Evolutionary conservation across 1,284 basidiomycete genomes (phyloP).

Genomic region (Thelephora terrestris): DNA sequence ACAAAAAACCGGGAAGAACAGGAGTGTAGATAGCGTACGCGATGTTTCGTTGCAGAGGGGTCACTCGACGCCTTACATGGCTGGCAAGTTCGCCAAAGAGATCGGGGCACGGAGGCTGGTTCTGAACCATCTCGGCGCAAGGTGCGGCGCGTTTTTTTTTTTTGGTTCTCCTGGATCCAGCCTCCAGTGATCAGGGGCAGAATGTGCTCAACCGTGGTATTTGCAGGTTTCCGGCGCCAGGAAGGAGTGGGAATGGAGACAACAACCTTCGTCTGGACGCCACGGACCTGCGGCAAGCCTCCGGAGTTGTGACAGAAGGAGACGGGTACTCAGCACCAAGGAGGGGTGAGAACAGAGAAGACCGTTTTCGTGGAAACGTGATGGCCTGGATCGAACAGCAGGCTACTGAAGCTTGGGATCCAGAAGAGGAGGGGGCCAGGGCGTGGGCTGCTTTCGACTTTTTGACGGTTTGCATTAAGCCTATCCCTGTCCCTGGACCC

Average conservation of each 20-base stretch:
- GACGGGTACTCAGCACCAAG: conserved; percentile 29
- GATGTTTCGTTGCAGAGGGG: conserved; percentile 55
- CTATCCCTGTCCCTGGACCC: conserved; percentile 9
- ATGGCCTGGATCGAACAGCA: conserved; percentile 59
- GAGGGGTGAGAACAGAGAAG: conserved; percentile 23
- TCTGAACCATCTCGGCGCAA: conserved; percentile 76
- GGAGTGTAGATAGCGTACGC: conserved; percentile 38
- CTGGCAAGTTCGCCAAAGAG: conserved; percentile 65
- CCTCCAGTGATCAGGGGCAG: conserved; percentile 15
- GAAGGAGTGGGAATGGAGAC: no score
- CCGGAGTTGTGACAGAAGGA: no score
- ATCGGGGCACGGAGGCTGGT: conserved; percentile 60
- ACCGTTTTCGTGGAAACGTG: conserved; percentile 31
- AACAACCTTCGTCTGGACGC: no score
- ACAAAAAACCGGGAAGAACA: conserved; percentile 28
- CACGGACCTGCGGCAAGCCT: no score
- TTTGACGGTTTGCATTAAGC: conserved; percentile 44
- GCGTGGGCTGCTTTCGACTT: conserved; percentile 62
- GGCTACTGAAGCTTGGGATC: conserved; percentile 49
- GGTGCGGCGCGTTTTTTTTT: conserved; percentile 29
- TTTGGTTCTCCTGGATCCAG: conserved; percentile 2
- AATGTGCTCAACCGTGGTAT: conserved; percentile 15
- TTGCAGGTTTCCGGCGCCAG: conserved; percentile 25
- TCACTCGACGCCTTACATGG: conserved; percentile 79
- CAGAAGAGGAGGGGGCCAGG: conserved; percentile 16